Conservation (phyloP, 176 grass and related monocot genomes). For the Oryza longistaminata region DNA sequence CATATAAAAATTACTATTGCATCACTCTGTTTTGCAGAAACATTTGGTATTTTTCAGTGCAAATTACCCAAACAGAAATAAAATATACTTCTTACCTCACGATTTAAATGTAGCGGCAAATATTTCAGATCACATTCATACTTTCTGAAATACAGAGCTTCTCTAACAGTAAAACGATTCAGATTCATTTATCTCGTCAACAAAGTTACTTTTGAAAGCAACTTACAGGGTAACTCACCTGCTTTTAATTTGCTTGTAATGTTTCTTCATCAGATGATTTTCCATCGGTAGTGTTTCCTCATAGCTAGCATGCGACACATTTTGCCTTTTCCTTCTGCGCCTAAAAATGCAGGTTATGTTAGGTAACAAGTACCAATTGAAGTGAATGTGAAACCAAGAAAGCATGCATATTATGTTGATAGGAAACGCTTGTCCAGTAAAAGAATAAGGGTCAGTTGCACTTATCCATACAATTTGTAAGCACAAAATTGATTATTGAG, state of each 20-base stretch:
- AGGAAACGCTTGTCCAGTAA: constrained; percentile 11
- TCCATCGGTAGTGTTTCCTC: constrained; percentile 34
- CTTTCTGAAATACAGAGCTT: constrained; percentile 1
- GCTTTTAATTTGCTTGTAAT: constrained; percentile 55
- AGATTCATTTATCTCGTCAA: constrained; percentile 13
- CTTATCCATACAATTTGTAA: constrained; percentile 15
- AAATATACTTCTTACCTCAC: not conserved
- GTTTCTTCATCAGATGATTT: constrained; percentile 68
- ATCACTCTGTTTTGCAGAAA: constrained; percentile 1
- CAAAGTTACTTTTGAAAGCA: constrained; percentile 34
- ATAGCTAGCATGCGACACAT: constrained; percentile 28
- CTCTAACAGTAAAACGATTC: constrained; percentile 2
- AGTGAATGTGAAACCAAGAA: constrained; percentile 4
- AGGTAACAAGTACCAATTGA: constrained; percentile 10
- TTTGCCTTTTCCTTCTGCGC: constrained; percentile 53
- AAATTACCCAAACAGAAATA: not conserved
- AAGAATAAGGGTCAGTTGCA: not conserved
- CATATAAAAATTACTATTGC: not conserved
- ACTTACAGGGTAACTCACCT: constrained; percentile 47
- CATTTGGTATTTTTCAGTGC: not conserved
- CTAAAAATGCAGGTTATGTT: constrained; percentile 36
- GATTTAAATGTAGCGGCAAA: not conserved
- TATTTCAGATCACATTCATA: constrained; percentile 1
- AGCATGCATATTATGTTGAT: not conserved
- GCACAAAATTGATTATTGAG: constrained; percentile 1